These are phyloP conservation scores for Colletotrichum sp. DNA, from an alignment of 2,329 filamentous ascomycete species.

Conservation along the genomic window DNA sequence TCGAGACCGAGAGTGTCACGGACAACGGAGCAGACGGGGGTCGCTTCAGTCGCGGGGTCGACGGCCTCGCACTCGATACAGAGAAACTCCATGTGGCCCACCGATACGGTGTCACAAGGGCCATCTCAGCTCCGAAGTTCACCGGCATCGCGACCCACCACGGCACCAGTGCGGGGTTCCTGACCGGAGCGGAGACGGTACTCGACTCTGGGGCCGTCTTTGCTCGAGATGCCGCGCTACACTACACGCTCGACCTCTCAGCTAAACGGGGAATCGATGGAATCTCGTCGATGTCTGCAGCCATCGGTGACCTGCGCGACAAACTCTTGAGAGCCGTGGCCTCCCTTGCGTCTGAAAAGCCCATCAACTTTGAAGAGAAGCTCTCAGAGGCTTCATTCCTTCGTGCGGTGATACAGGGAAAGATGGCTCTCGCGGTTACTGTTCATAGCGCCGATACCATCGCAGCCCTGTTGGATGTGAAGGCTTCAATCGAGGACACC, in stretches of 20 bases:
- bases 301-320: constrained; percentile 53
- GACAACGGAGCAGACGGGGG: constrained; percentile 54
- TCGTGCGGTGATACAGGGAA: constrained; percentile 57
- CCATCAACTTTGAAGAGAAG: constrained; percentile 39
- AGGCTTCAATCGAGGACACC: constrained; percentile 56
- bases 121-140: constrained; percentile 61
- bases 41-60: constrained; percentile 62
- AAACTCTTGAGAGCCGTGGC: constrained; percentile 60
- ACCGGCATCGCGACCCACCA: constrained; percentile 47
- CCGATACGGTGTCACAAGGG: constrained; percentile 62
- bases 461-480: constrained; percentile 61
- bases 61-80: constrained; percentile 60
- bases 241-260: constrained; percentile 59
- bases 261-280: constrained; percentile 45
- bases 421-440: constrained; percentile 60
- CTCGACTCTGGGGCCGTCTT: constrained; percentile 58
- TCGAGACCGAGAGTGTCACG: constrained; percentile 60
- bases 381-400: constrained; percentile 57
- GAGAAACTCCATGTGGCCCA: constrained; percentile 60
- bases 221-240: constrained; percentile 57
- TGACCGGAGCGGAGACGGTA: constrained; percentile 51
- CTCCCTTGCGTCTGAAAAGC: constrained; percentile 35
- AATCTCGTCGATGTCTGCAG: constrained; percentile 57
- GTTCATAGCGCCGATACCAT: constrained; percentile 70
- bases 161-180: constrained; percentile 64